Evolutionary conservation across 208 protist genomes (phyloP).

Genomic region (Acanthamoeba divionensis): DNA sequence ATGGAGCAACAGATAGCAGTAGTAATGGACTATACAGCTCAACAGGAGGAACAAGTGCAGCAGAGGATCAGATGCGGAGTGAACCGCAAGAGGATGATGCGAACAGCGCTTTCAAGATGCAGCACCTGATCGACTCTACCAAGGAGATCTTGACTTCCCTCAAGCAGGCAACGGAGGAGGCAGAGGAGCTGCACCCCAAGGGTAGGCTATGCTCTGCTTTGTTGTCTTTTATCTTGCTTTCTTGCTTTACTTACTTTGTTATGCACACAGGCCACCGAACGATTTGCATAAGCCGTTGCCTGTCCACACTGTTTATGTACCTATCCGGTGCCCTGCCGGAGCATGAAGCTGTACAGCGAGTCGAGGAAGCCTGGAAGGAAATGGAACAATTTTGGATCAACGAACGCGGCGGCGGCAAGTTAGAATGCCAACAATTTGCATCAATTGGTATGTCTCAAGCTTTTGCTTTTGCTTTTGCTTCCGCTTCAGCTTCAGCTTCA

Average conservation of each 20-base stretch:
- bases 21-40: no score
- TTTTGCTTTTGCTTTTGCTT: no score
- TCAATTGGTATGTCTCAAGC: no score
- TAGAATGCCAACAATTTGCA: background rate
- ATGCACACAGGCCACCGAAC: conserved; percentile 1
- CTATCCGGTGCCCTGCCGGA: background rate
- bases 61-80: background rate
- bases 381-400: conserved; percentile 13
- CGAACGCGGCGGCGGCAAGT: background rate
- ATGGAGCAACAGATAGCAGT: background rate
- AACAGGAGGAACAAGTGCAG: background rate
- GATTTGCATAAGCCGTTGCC: background rate
- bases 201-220: no score
- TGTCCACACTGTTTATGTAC: conserved; percentile 5
- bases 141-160: background rate
- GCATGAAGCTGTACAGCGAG: background rate
- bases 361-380: background rate
- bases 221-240: no score
- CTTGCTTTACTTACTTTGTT: no score
- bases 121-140: background rate
- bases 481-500: no score
- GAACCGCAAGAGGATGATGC: background rate
- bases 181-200: background rate
- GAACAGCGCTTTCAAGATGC: background rate
- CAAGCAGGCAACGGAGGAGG: conserved; percentile 8